Base-by-base conservation (phyloP, 495 filamentous ascomycete species). In the Hypoxylon intermedium region DNA sequence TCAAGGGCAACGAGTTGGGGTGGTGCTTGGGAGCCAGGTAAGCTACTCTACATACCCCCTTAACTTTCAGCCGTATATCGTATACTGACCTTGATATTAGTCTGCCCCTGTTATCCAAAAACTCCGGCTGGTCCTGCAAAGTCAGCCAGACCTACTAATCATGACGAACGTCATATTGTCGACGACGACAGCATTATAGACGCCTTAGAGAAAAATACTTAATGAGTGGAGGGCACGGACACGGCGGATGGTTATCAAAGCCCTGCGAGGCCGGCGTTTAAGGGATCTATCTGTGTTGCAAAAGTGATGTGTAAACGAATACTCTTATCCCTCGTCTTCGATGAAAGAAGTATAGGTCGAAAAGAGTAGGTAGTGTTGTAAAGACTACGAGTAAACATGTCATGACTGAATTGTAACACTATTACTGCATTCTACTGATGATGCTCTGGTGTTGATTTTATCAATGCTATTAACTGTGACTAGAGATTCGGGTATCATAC, bases 11-110 rank as follows among this genome's bases (percentile, higher is more conserved):
- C 74, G 95, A 98, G 81, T 77, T 98, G 53, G 94, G 94, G 43
- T 98, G 94, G 94, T 97, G 93, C 77, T 79, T 98, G 72, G 94
- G 94, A 67, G 94, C 94, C 56, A 97, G 91, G 91, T 93, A 82
- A 76, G 85, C 43, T 9, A 24, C 40, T 31, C 60, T 59, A 65
- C 45, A 46, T 30, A 33, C 28, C 26, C 28, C 11, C 16, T 44
- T 13, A 23, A 6, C 36, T 7, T 28, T 41, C 51, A 37, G 15
- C 40, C 6, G 24, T 44, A 45, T 30, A 34, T 54, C n/a, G 34
- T 13, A 53, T 70, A 26, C 69, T 91, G 87, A 73, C 62, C 30
- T 21, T 36, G 7, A 41, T 20, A 26, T 19, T 50, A 81, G 79
- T 65, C 68, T 81, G 41, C 79, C 79, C 38, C 62, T 79, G 21